These are phyloP conservation scores for Pseudogymnoascus sp. DNA, from an alignment of 2,329 filamentous ascomycete genomes.

Conservation along the genomic window DNA sequence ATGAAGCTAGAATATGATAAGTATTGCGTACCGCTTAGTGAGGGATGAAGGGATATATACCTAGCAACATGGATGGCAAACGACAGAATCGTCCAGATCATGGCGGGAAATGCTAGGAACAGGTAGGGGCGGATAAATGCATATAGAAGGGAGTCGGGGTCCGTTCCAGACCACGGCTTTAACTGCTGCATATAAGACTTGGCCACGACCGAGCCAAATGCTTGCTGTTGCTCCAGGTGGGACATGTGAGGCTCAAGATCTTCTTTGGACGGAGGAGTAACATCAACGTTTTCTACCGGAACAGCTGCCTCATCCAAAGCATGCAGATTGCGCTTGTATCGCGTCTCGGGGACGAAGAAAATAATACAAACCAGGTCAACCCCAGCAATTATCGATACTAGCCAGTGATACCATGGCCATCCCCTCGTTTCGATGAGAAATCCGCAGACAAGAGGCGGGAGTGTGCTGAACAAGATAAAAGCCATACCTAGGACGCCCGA, in stretches of 20 bases:
- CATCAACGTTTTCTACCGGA: too few relatives aligned
- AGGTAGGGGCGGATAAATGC: slow-evolving; percentile 10
- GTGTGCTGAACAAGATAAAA: slow-evolving; percentile 7
- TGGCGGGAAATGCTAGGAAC: slow-evolving; percentile 9
- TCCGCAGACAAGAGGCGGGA: slow-evolving; percentile 9
- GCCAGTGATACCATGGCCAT: slow-evolving; percentile 11
- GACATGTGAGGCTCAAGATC: too few relatives aligned
- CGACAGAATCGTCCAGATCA: slow-evolving; percentile 8
- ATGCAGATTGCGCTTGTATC: background rate
- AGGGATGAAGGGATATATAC: background rate
- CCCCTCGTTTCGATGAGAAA: slow-evolving; percentile 8
- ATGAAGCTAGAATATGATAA: too few relatives aligned
- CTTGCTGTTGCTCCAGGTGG: too few relatives aligned
- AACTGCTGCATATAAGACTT: slow-evolving; percentile 4
- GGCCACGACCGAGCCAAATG: too few relatives aligned
- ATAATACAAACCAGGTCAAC: slow-evolving; percentile 10
- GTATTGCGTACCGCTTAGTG: too few relatives aligned
- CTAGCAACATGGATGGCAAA: background rate
- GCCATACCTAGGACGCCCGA: slow-evolving; percentile 10
- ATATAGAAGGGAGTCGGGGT: background rate
- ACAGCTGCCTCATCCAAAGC: too few relatives aligned
- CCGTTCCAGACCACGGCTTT: slow-evolving; percentile 12
- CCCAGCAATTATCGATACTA: slow-evolving; percentile 4
- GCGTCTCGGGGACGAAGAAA: slow-evolving; percentile 11
- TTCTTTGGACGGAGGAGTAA: too few relatives aligned